These are phyloP conservation scores for Raphanus hybrid DNA, from an alignment of 441 rosid genomes.

Conservation along the genomic window DNA sequence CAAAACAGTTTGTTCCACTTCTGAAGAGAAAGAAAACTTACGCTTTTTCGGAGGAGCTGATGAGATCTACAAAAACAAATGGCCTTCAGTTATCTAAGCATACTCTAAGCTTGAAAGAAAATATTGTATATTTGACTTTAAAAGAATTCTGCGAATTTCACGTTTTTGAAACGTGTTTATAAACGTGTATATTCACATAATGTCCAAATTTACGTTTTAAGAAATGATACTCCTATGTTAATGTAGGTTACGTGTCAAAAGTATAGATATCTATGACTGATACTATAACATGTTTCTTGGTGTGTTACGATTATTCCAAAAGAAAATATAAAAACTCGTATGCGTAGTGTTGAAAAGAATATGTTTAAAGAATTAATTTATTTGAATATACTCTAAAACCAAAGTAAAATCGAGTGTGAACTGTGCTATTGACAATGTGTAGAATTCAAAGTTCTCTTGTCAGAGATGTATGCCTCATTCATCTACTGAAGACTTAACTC, in stretches of 20 bases:
- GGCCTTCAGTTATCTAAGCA: background rate
- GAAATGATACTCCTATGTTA: conserved; percentile 12
- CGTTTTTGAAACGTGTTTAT: conserved; percentile 12
- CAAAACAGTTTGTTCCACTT: background rate
- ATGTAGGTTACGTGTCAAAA: conserved; percentile 12
- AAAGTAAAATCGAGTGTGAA: background rate
- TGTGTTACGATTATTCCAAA: conserved; percentile 9
- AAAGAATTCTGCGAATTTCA: conserved; percentile 5
- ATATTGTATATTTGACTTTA: background rate
- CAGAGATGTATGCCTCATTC: conserved; percentile 15
- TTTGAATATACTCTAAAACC: conserved; percentile 14
- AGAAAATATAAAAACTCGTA: background rate
- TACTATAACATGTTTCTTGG: background rate
- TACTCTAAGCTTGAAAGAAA: background rate
- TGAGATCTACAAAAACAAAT: conserved; percentile 51
- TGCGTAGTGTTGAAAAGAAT: conserved; percentile 5
- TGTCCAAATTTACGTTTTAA: background rate
- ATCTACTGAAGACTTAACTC: background rate
- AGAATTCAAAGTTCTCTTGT: conserved; percentile 13
- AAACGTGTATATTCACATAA: background rate
- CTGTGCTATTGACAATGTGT: conserved; percentile 1
- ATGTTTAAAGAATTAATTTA: background rate
- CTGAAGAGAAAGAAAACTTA: background rate
- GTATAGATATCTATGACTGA: background rate
- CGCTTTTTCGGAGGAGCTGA: conserved; percentile 37